These are phyloP conservation scores for Claviceps humidiphila DNA, from an alignment of 2,329 filamentous ascomycete genomes.

Conservation along the genomic window DNA sequence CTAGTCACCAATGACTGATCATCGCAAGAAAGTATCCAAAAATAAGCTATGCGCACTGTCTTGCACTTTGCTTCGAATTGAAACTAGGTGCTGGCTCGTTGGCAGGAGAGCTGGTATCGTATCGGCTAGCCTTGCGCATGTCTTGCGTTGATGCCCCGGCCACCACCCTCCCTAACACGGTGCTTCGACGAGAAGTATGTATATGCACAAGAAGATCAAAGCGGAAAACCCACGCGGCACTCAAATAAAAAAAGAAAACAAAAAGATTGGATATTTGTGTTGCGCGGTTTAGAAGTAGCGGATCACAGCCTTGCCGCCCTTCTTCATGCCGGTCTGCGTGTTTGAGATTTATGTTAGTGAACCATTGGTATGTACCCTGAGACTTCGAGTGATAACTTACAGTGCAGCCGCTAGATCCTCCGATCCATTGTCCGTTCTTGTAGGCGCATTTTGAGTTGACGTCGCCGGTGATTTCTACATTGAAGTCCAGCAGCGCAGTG, in stretches of 20 bases:
- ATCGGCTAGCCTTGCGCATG: too few species aligned
- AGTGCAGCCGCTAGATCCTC: conserved; percentile 57
- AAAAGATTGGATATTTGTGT: not conserved
- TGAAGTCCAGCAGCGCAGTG: conserved; percentile 57
- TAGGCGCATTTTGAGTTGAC: conserved; percentile 47
- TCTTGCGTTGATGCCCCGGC: not conserved
- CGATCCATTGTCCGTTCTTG: conserved; percentile 47
- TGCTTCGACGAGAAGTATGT: conserved; percentile 13
- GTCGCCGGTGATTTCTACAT: conserved; percentile 63
- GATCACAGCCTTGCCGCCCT: conserved; percentile 29
- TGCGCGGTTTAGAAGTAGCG: conserved; percentile 25
- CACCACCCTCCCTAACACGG: not conserved
- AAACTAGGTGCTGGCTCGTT: too few species aligned
- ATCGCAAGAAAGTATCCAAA: too few species aligned
- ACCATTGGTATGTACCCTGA: too few species aligned
- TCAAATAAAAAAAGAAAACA: not conserved
- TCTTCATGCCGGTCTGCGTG: conserved; percentile 28
- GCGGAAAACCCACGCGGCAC: not conserved
- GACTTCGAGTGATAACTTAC: conserved; percentile 39
- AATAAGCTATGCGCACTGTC: too few species aligned
- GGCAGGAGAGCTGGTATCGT: too few species aligned
- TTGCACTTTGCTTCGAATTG: too few species aligned
- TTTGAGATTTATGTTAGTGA: too few species aligned
- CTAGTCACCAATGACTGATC: too few species aligned
- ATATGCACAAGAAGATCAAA: conserved; percentile 22